Percentiles rank a stretch among this genome's conserved stretches.
Evolutionary conservation across 257 asterid species (phyloP).

Genomic region (Lycium barbarum): DNA sequence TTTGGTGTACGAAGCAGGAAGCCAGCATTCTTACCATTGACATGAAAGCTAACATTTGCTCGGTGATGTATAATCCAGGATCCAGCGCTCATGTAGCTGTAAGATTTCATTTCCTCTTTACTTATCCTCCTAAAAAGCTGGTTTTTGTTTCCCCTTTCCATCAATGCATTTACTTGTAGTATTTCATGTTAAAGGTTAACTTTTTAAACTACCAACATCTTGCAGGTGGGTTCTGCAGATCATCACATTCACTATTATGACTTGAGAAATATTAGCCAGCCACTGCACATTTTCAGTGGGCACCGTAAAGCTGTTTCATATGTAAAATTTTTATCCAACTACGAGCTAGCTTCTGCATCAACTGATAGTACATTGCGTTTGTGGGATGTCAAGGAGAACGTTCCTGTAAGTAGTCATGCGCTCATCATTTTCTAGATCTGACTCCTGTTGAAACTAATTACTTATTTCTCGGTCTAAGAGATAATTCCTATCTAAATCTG

Average conservation of each 20-base stretch:
- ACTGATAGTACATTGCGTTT: constrained; percentile 87
- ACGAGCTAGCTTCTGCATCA: constrained; percentile 91
- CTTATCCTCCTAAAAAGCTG: neutral
- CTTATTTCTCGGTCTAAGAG: neutral
- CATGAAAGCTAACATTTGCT: constrained; percentile 93
- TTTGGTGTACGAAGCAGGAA: constrained; percentile 91
- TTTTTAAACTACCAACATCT: constrained; percentile 20
- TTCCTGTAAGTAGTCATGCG: constrained; percentile 56
- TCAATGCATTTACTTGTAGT: neutral
- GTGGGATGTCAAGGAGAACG: constrained; percentile 83
- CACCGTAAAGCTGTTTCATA: constrained; percentile 89
- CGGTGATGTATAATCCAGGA: constrained; percentile 92
- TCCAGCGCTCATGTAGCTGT: constrained; percentile 80
- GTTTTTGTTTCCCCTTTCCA: neutral
- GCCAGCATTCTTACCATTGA: constrained; percentile 80
- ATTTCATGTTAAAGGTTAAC: neutral
- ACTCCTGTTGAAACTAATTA: neutral
- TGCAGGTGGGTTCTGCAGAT: constrained; percentile 94
- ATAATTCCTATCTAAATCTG: neutral
- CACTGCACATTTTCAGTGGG: constrained; percentile 71
- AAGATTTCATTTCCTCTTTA: constrained; percentile 34
- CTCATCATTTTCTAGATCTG: neutral
- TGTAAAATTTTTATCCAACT: constrained; percentile 76
- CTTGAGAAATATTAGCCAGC: constrained; percentile 75
- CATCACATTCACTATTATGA: constrained; percentile 86